These are phyloP conservation scores for Sphaerostilbella broomeana DNA, from an alignment of 2,329 filamentous ascomycete species.

Conservation along the genomic window DNA sequence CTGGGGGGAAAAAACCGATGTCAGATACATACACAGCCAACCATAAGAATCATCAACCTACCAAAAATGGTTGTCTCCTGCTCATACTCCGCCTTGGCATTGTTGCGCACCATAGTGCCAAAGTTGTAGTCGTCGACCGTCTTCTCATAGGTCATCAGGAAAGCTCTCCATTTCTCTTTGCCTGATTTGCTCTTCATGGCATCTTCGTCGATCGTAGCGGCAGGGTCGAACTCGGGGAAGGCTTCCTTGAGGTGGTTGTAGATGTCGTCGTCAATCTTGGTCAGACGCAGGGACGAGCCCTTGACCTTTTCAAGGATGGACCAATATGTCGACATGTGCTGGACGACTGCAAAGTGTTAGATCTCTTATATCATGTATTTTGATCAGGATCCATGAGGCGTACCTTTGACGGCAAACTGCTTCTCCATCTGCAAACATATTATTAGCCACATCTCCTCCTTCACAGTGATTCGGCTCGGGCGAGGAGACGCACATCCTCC, in stretches of 20 bases:
- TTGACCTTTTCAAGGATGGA: slow-evolving; percentile 83
- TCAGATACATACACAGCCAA: neutral
- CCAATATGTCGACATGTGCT: slow-evolving; percentile 98
- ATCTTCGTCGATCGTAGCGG: slow-evolving; percentile 76
- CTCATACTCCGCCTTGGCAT: slow-evolving; percentile 75
- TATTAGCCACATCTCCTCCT: slow-evolving; percentile 4
- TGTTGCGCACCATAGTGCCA: slow-evolving; percentile 81
- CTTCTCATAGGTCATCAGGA: slow-evolving; percentile 91
- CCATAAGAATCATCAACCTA: slow-evolving; percentile 33
- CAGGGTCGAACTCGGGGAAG: slow-evolving; percentile 89
- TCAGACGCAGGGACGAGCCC: slow-evolving; percentile 83
- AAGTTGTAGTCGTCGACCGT: slow-evolving; percentile 97
- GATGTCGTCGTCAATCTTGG: slow-evolving; percentile 93
- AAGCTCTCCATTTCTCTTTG: slow-evolving; percentile 91
- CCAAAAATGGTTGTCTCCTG: slow-evolving; percentile 89
- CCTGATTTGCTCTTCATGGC: slow-evolving; percentile 96
- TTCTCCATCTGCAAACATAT: slow-evolving; percentile 74
- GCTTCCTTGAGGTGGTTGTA: slow-evolving; percentile 78
- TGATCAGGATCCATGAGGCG: slow-evolving; percentile 1
- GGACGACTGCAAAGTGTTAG: slow-evolving; percentile 53
- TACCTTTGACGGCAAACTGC: slow-evolving; percentile 96
- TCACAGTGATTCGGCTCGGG: neutral
- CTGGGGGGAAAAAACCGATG: slow-evolving; percentile 26
- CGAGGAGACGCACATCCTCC: slow-evolving; percentile 43
- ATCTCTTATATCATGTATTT: neutral